Conservation (phyloP, 345 rosid genomes). For the Garcia nutans region DNA sequence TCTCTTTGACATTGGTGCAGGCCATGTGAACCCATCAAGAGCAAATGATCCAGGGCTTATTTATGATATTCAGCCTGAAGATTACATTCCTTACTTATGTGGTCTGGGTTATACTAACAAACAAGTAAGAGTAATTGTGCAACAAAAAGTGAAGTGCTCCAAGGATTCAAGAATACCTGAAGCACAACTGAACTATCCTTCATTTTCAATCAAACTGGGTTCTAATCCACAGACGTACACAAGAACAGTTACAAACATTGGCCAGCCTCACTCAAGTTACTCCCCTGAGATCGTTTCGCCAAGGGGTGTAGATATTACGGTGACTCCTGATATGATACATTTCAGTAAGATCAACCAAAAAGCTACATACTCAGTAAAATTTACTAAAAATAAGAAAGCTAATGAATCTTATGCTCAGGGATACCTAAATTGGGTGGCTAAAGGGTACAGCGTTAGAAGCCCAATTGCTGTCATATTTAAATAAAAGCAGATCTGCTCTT, state of each 20-base stretch:
- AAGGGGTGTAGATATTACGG: not conserved
- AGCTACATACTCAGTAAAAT: conserved; percentile 37
- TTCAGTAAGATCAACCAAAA: conserved; percentile 33
- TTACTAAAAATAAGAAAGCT: conserved; percentile 6
- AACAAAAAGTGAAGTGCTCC: not conserved
- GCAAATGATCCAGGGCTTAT: conserved; percentile 48
- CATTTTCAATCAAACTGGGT: conserved; percentile 47
- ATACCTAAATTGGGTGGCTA: conserved; percentile 36
- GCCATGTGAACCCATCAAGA: conserved; percentile 42
- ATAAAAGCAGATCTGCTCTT: conserved; percentile 1
- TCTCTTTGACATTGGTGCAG: conserved; percentile 50
- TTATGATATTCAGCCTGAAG: conserved; percentile 32
- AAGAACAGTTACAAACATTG: conserved; percentile 50
- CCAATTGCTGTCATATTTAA: conserved; percentile 39
- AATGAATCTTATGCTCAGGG: conserved; percentile 32
- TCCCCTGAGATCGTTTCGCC: not conserved
- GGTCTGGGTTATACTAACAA: not conserved
- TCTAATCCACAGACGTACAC: conserved; percentile 29
- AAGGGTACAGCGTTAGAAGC: conserved; percentile 36
- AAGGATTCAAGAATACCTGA: conserved; percentile 6
- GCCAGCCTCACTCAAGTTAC: conserved; percentile 21
- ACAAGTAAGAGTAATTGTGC: too few species aligned
- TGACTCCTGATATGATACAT: conserved; percentile 32
- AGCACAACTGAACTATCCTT: conserved; percentile 38
- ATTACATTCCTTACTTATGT: conserved; percentile 21